phyloP scores from a whole-genome alignment of 2,329 filamentous ascomycete genomes.

The Sclerotinia trifoliorum region DNA sequence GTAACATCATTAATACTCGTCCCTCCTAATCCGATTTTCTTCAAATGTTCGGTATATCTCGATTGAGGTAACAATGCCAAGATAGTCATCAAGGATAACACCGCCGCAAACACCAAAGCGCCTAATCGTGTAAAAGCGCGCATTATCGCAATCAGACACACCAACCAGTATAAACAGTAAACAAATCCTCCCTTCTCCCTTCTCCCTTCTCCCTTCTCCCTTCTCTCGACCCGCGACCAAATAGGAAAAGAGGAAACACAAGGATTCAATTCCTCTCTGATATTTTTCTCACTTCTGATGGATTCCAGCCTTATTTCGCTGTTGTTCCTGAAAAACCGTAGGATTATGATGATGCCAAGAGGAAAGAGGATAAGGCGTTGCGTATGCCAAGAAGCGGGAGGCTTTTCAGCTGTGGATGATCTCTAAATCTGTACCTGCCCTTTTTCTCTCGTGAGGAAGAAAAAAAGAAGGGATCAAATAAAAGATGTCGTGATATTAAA shows the following conservation, averaged over 20 bases:
- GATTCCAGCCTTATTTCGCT: conserved; percentile 14
- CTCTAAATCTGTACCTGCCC: not conserved
- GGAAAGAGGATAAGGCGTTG: not conserved
- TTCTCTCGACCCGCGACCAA: not conserved
- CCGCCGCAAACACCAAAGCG: conserved; percentile 28
- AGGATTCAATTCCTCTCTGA: too few species aligned
- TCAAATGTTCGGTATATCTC: conserved; percentile 27
- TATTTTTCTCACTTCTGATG: not conserved
- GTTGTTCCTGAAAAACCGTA: conserved; percentile 1
- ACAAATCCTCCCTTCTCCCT: not conserved
- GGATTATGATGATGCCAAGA: conserved; percentile 12
- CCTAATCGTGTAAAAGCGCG: conserved; percentile 29
- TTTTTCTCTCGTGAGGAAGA: not conserved
- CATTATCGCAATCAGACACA: conserved; percentile 3
- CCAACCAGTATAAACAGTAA: not conserved
- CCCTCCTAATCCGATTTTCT: conserved; percentile 29
- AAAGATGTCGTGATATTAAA: too few species aligned
- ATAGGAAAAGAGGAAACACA: not conserved
- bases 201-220: not conserved
- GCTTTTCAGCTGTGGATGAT: too few species aligned
- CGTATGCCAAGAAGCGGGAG: conserved; percentile 7
- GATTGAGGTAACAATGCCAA: conserved; percentile 29
- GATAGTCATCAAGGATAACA: conserved; percentile 32
- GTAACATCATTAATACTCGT: conserved; percentile 27
- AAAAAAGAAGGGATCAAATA: too few species aligned